Conservation (phyloP, 148 eudicot genomes). For the Diospyros kaki region DNA sequence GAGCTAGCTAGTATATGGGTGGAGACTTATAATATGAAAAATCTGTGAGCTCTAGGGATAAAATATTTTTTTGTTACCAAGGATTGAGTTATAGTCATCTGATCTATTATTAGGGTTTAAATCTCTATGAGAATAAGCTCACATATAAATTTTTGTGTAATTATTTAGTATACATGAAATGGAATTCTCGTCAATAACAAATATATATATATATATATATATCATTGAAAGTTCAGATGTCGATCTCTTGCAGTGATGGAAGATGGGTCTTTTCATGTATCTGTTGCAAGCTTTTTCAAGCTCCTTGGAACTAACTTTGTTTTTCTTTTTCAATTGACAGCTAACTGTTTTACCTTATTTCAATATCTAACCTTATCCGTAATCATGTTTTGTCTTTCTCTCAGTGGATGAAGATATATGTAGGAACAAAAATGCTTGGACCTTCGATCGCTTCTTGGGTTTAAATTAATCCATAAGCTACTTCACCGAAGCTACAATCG, state of each 20-base stretch:
- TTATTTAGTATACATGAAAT: no score
- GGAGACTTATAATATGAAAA: no score
- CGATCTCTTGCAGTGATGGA: background rate
- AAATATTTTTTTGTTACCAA: no score
- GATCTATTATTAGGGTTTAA: no score
- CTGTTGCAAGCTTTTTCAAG: background rate
- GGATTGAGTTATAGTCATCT: no score
- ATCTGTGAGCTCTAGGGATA: no score
- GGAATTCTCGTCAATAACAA: no score
- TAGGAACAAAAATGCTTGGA: background rate
- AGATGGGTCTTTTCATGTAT: background rate
- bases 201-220: no score
- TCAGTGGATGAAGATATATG: background rate
- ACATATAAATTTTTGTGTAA: no score
- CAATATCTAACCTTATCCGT: constrained; percentile 3
- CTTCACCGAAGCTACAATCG: background rate
- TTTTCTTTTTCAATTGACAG: constrained; percentile 2
- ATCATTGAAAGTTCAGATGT: no score
- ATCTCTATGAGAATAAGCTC: no score
- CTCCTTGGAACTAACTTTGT: constrained; percentile 1
- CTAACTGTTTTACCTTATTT: constrained; percentile 2
- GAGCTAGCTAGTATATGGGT: no score
- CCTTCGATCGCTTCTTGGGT: background rate
- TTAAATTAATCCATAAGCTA: background rate
- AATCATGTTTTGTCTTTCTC: background rate